Evolutionary conservation across 257 asterid genomes (phyloP).

Genomic region (Salvia splendens): DNA sequence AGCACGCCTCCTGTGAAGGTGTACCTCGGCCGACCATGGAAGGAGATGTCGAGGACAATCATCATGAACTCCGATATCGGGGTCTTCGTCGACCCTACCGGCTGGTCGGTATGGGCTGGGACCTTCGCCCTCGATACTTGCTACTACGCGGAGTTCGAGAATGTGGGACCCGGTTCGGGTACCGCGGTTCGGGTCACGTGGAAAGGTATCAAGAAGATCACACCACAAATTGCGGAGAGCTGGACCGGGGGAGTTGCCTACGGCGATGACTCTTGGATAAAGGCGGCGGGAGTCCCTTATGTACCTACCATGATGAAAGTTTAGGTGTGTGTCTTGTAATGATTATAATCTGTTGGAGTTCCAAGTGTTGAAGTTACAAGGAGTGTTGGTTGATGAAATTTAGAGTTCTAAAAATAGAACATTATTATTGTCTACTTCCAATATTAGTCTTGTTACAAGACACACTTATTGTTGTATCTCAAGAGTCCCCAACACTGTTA

Average conservation of each 20-base stretch:
- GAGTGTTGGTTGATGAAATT: too few species aligned
- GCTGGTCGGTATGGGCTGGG: slow-evolving; percentile 52
- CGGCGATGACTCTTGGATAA: slow-evolving; percentile 38
- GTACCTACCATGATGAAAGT: slow-evolving; percentile 33
- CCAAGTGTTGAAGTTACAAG: too few species aligned
- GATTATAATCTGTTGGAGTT: too few species aligned
- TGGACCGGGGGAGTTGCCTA: slow-evolving; percentile 26
- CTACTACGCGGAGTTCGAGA: slow-evolving; percentile 47
- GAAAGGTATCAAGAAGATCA: slow-evolving; percentile 41
- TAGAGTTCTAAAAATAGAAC: too few species aligned
- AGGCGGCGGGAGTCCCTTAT: slow-evolving; percentile 40
- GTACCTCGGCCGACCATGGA: slow-evolving; percentile 68
- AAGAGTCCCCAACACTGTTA: too few species aligned
- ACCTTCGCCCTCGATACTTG: slow-evolving; percentile 37
- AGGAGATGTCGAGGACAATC: slow-evolving; percentile 50
- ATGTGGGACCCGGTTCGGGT: slow-evolving; percentile 49
- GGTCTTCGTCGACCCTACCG: slow-evolving; percentile 39
- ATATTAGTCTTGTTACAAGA: too few species aligned
- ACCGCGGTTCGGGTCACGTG: slow-evolving; percentile 38
- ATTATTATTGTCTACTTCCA: too few species aligned
- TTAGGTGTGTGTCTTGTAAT: slow-evolving; percentile 9
- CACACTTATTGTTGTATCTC: too few species aligned
- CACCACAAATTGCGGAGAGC: slow-evolving; percentile 22
- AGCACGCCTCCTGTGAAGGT: slow-evolving; percentile 26
- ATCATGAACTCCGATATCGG: slow-evolving; percentile 42